A percentile compares a stretch with the other conserved stretches of the same genome.
phyloP scores from a whole-genome alignment of 2,329 filamentous ascomycete genomes.

The Fusarium succisae region DNA sequence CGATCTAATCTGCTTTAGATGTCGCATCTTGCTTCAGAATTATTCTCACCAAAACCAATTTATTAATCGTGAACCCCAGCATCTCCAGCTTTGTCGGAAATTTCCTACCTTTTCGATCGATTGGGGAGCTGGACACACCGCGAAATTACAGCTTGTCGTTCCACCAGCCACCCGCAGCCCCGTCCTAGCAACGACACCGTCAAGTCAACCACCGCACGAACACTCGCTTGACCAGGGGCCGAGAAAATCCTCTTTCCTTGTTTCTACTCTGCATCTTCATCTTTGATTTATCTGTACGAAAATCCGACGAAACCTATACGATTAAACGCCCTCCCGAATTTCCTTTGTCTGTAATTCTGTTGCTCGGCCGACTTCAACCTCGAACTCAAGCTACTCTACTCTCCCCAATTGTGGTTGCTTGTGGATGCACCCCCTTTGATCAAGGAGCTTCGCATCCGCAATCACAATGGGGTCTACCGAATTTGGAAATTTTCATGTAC shows the following conservation, averaged over 20 bases:
- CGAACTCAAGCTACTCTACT: background rate
- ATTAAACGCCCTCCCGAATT: background rate
- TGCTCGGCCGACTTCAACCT: constrained; percentile 16
- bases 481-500: constrained; percentile 69
- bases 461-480: constrained; percentile 67
- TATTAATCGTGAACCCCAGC: background rate
- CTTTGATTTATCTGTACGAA: constrained; percentile 1
- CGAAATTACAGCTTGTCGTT: constrained; percentile 35
- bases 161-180: constrained; percentile 34
- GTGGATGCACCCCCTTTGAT: constrained; percentile 39
- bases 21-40: background rate
- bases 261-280: constrained; percentile 26
- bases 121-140: constrained; percentile 21
- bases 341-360: constrained; percentile 19
- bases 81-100: background rate
- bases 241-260: constrained; percentile 31
- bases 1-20: background rate
- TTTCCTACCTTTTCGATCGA: background rate
- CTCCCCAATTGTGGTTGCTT: constrained; percentile 41
- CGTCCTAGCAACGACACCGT: constrained; percentile 35
- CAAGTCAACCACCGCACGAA: constrained; percentile 34
- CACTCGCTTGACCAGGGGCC: constrained; percentile 18
- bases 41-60: background rate
- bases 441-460: constrained; percentile 41
- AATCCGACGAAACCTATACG: constrained; percentile 10